Evolutionary conservation across 768 basidiomycete genomes (phyloP), one percentile per base, ranked within the genome.

Genomic region (Auricularia sp.): DNA sequence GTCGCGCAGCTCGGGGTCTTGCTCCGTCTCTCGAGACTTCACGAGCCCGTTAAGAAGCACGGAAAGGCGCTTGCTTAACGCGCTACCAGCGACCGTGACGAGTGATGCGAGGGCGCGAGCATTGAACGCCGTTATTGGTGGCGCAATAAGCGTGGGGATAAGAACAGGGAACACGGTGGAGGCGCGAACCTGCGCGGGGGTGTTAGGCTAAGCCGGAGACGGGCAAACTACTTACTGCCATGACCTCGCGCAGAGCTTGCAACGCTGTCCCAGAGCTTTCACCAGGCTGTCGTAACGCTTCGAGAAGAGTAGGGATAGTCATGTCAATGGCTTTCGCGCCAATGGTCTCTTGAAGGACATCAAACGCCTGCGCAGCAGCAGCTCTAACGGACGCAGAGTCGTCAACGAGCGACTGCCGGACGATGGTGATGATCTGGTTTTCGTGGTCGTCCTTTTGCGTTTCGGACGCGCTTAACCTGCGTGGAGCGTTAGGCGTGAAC

Each of bases 141-240:
- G 83, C 3, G 90, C 84, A 47, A 91, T 94, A 66, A 99, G 79
- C 1, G 94, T 96, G 0, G 95, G 97, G 65, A 99, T 92, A 64
- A 98, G 79, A 21, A 98, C 91, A 0, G 97, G 97, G 91, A 98
- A 98, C 44, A 98, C 94, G 10, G 91, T 93, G 47, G 88, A 82
- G 14, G 96, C 92, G 44, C 95, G 92, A 69, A 98, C 91, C 90
- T 94, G 72, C 29, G 29, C 29, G 29, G 29, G 29, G 29, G 29
- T 29, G 29, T 58, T 43, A 63, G 65, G 51, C 56, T 36, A 43
- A 29, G 63, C 69, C 63, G 62, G 63, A 39, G 42, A 63, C 36
- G 66, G 36, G 21, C 39, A 29, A 36, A 3, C 18, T 3, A 78
- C 89, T 73, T 74, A 93, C 93, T 68, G 83, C 86, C 91, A 96